A percentile compares a stretch with the other conserved stretches of the same genome.
These are phyloP conservation scores for Phylloporus rhodoxanthus DNA, from an alignment of 768 basidiomycete genomes.

Conservation along the genomic window DNA sequence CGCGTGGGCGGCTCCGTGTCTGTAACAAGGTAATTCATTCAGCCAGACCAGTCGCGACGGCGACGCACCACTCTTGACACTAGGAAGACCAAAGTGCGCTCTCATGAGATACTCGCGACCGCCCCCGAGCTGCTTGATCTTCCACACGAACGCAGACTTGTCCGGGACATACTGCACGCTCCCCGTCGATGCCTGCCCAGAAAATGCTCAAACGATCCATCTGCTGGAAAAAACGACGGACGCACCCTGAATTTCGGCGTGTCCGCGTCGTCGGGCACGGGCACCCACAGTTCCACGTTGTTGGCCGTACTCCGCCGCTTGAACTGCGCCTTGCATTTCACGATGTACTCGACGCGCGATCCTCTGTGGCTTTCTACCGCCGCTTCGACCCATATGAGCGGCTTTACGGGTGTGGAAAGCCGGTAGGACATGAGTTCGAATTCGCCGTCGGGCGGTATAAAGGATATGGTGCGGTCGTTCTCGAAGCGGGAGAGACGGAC, in stretches of 20 bases:
- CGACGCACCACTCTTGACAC: slow-evolving; percentile 78
- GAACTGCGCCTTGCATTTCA: slow-evolving; percentile 95
- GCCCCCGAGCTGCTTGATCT: slow-evolving; percentile 96
- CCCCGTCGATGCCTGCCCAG: slow-evolving; percentile 79
- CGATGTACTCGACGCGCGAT: slow-evolving; percentile 92
- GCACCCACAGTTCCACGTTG: slow-evolving; percentile 97
- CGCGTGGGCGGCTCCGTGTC: slow-evolving; percentile 70
- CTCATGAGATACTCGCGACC: slow-evolving; percentile 97
- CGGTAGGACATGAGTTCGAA: slow-evolving; percentile 99
- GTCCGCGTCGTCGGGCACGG: slow-evolving; percentile 98
- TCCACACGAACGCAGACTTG: slow-evolving; percentile 98
- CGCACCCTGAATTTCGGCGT: slow-evolving; percentile 90
- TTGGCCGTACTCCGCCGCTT: slow-evolving; percentile 95
- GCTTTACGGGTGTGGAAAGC: slow-evolving; percentile 94
- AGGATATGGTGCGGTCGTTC: slow-evolving; percentile 97
- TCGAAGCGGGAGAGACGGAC: slow-evolving; percentile 96
- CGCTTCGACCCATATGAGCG: slow-evolving; percentile 91
- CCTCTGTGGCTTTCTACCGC: slow-evolving; percentile 92
- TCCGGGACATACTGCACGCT: slow-evolving; percentile 96
- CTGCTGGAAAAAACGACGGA: background rate
- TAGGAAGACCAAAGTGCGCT: slow-evolving; percentile 94
- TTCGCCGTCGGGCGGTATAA: slow-evolving; percentile 98
- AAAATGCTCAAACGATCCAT: background rate
- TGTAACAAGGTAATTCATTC: slow-evolving; percentile 29
- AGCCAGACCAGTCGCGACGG: background rate